phyloP scores from a whole-genome alignment of 495 filamentous ascomycete species.

The Trichoderma reesei region DNA sequence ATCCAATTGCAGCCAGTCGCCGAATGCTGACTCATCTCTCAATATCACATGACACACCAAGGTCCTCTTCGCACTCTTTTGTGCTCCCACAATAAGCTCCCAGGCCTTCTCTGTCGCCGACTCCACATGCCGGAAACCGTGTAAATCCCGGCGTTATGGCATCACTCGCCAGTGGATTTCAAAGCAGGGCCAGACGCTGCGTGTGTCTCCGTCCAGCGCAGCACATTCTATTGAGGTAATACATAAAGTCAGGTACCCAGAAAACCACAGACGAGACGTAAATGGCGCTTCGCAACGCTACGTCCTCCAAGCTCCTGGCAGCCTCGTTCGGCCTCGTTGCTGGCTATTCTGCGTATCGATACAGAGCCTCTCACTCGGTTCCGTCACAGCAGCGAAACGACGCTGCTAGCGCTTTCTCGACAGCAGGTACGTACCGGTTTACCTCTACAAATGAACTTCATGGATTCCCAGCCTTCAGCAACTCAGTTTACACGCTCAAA shows the following conservation, averaged over 20 bases:
- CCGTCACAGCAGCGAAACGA: too few species aligned
- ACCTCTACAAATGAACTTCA: not conserved
- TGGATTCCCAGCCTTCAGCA: not conserved
- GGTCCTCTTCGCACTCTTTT: not conserved
- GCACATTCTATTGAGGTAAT: too few species aligned
- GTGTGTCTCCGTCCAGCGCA: not conserved
- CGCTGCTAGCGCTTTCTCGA: too few species aligned
- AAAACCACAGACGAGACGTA: not conserved
- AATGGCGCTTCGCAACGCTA: slow-evolving; percentile 6
- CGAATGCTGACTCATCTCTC: slow-evolving; percentile 1
- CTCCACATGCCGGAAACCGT: slow-evolving; percentile 3
- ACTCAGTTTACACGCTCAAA: not conserved
- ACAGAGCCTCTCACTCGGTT: not conserved
- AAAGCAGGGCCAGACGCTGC: not conserved
- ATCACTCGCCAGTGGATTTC: slow-evolving; percentile 8
- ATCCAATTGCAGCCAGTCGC: not conserved
- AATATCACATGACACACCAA: not conserved
- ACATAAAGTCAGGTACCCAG: too few species aligned
- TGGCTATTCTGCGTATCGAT: slow-evolving; percentile 2
- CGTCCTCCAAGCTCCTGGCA: not conserved
- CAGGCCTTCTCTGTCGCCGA: not conserved
- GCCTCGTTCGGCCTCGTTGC: slow-evolving; percentile 1
- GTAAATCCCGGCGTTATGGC: slow-evolving; percentile 7
- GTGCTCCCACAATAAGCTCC: not conserved
- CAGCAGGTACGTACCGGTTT: not conserved